Base-by-base conservation (phyloP, 2,329 filamentous ascomycete genomes). In the Incumbomyces delicatus region DNA sequence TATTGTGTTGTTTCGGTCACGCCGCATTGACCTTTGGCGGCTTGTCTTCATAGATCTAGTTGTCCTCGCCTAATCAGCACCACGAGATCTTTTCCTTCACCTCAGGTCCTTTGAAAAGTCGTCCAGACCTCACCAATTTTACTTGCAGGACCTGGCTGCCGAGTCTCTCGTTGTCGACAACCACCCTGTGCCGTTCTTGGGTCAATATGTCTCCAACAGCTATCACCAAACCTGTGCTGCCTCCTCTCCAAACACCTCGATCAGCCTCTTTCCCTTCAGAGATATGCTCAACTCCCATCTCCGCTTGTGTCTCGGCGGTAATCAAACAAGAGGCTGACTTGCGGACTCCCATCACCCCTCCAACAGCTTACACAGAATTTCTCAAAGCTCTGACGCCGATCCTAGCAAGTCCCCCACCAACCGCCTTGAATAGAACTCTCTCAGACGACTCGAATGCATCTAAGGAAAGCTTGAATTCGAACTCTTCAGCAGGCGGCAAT, bases 281-380 rank as follows among this genome's bases (percentile, higher is more conserved):
- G 53, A 63, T 83, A 65, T 73, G 85, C 60, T 80, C 50, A 31
- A 58, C 59, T 27, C 53, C 56, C 6, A 47, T 58, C 22, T 57
- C 57, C 27, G 53, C 80, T 41, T 71, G 69, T 42, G 73, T 73
- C 39, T 72, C 78, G 16, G 69, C 73, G 46, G 74, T 76, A 57
- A 77, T 89, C 71, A 90, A 89, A 65, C 76, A 84, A 56, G 74
- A 83, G 47, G 76, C 81, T 49, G 66, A 73, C 37, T 66, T 80
- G 48, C 83, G 81, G 68, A 95, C 89, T 3, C 89, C 89, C 41
- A 94, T 96, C 64, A 94, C 85, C 43, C 90, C 90, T 44, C 90
- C 90, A 2, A 74, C 78, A 17, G 89, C 90, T 48, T 96, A 96
- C 63, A 83, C 87, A 56, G 88, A 96, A 61, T 96, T 95, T 62